Evolutionary conservation across 306 rosid genomes (phyloP).

Genomic region (Albizia julibrissin): DNA sequence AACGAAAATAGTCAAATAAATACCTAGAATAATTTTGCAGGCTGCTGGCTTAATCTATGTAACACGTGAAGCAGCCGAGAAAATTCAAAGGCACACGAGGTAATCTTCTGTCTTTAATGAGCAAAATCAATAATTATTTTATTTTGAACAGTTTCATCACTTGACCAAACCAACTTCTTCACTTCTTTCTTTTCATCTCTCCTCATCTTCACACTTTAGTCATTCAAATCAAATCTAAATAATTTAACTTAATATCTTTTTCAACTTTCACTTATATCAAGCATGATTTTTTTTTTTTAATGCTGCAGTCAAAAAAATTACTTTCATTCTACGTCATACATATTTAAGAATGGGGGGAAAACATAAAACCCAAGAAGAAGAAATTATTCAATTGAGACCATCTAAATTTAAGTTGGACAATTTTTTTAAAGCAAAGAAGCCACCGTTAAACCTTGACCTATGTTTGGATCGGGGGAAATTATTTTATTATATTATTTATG

Average conservation of each 20-base stretch:
- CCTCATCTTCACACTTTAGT: background rate
- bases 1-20: background rate
- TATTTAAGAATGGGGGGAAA: background rate
- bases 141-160: background rate
- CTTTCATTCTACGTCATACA: background rate
- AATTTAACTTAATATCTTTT: background rate
- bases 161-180: background rate
- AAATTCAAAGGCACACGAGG: background rate
- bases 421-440: background rate
- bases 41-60: background rate
- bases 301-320: background rate
- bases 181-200: background rate
- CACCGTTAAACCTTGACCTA: background rate
- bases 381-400: too few relatives aligned
- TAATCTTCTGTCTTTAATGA: background rate
- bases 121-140: background rate
- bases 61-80: background rate
- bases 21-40: background rate
- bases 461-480: too few relatives aligned
- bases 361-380: background rate
- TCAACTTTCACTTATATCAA: background rate
- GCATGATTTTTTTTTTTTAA: background rate
- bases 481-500: too few relatives aligned
- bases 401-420: background rate
- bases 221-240: background rate